phyloP scores from a whole-genome alignment of 2,329 filamentous ascomycete genomes.

The Dactylonectria estremocensis region DNA sequence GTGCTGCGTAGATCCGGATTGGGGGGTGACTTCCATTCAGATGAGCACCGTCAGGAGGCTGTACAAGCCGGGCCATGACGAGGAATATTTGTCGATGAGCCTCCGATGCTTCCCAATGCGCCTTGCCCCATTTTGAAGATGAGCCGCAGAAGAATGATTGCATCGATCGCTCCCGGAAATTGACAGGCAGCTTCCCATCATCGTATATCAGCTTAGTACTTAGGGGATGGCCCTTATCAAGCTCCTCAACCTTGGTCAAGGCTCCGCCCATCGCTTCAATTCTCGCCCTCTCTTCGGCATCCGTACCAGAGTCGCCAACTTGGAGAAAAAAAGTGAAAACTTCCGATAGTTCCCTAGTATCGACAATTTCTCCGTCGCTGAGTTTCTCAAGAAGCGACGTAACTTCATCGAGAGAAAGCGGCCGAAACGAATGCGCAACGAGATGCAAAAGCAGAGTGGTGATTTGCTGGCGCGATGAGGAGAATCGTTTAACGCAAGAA shows the following conservation, averaged over 20 bases:
- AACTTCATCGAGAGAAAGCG: conserved; percentile 43
- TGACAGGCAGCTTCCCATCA: conserved; percentile 46
- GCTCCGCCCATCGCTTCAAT: conserved; percentile 13
- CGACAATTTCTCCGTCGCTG: conserved; percentile 36
- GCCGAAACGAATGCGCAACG: conserved; percentile 45
- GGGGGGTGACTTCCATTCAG: no score
- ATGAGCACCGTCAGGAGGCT: neutral
- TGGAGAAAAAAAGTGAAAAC: conserved; percentile 45
- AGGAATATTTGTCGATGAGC: conserved; percentile 46
- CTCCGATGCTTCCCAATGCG: conserved; percentile 41
- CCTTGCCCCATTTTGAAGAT: conserved; percentile 8
- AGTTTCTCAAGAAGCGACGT: conserved; percentile 39
- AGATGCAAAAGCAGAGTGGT: conserved; percentile 46
- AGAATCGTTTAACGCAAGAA: conserved; percentile 34
- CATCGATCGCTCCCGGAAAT: conserved; percentile 51
- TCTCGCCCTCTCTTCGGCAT: conserved; percentile 38
- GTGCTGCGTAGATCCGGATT: conserved; percentile 32
- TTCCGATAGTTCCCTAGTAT: conserved; percentile 47
- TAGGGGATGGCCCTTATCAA: conserved; percentile 32
- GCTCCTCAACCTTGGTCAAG: conserved; percentile 32
- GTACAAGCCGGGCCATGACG: conserved; percentile 32
- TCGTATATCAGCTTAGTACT: conserved; percentile 41
- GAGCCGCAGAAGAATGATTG: conserved; percentile 44
- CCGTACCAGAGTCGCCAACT: conserved; percentile 45
- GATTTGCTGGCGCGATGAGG: conserved; percentile 44